A percentile compares a stretch with the other conserved stretches of the same genome.
Conservation (phyloP, 495 filamentous ascomycete genomes). For the Penicillium arizonense region DNA sequence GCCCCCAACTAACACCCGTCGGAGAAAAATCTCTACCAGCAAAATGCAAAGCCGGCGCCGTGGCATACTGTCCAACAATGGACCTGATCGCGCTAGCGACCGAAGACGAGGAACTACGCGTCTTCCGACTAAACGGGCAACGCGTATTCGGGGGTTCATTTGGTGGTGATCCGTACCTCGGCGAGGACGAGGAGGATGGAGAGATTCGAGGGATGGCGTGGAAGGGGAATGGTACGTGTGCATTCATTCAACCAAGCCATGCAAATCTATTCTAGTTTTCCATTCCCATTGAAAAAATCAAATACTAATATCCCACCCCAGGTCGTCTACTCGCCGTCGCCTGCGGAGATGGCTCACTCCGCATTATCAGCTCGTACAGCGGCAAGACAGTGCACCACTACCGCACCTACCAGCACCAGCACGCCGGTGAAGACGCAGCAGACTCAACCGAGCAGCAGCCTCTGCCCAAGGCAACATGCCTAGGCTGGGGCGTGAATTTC, state of each 20-base stretch:
- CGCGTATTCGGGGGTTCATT: constrained; percentile 60
- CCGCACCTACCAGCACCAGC: constrained; percentile 19
- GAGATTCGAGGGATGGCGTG: constrained; percentile 60
- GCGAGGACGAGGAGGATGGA: constrained; percentile 50
- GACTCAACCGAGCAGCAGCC: constrained; percentile 27
- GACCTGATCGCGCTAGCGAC: constrained; percentile 75
- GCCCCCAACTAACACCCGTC: constrained; percentile 41
- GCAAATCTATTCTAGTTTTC: too few relatives aligned
- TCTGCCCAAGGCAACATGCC: constrained; percentile 51
- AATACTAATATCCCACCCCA: constrained; percentile 8
- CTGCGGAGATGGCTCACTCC: constrained; percentile 69
- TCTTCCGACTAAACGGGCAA: constrained; percentile 69
- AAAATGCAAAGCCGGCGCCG: constrained; percentile 52
- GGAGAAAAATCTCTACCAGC: constrained; percentile 56
- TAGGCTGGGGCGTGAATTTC: constrained; percentile 73
- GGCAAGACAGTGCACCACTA: constrained; percentile 77
- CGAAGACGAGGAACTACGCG: constrained; percentile 57
- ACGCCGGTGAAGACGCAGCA: neutral
- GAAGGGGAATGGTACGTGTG: constrained; percentile 72
- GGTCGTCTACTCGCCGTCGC: constrained; percentile 76
- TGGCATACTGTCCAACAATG: constrained; percentile 79
- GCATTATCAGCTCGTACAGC: constrained; percentile 71
- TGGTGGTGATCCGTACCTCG: constrained; percentile 45
- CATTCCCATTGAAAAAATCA: too few relatives aligned
- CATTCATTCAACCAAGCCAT: neutral